These are phyloP conservation scores for Pisolithus microcarpus DNA, from an alignment of 768 basidiomycete species.

Conservation along the genomic window DNA sequence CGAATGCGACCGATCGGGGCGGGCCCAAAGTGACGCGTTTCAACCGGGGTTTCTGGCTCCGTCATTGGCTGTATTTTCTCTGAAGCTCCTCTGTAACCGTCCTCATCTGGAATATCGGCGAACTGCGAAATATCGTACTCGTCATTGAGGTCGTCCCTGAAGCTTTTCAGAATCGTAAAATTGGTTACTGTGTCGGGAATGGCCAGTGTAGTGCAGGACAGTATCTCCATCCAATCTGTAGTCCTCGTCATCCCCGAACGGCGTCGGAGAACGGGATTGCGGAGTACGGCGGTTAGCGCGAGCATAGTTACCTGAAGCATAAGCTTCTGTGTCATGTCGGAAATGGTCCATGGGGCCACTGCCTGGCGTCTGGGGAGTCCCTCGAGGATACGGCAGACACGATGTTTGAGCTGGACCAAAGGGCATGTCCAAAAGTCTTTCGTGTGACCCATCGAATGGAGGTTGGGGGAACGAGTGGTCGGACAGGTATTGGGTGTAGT, in stretches of 20 bases:
- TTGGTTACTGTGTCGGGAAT: constrained; percentile 17
- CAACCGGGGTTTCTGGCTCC: constrained; percentile 46
- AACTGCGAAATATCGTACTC: constrained; percentile 29
- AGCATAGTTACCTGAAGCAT: constrained; percentile 53
- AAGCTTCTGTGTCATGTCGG: constrained; percentile 59
- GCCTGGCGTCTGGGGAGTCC: constrained; percentile 29
- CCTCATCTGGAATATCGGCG: constrained; percentile 17
- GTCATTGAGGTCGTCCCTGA: constrained; percentile 7
- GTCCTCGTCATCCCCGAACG: constrained; percentile 66
- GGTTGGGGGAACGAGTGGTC: constrained; percentile 26
- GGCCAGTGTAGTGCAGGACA: constrained; percentile 48
- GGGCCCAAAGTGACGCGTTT: constrained; percentile 82
- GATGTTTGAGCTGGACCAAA: constrained; percentile 15
- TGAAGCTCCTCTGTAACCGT: constrained; percentile 13
- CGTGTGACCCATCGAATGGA: constrained; percentile 30
- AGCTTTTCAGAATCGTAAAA: constrained; percentile 21
- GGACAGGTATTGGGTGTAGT: constrained; percentile 22
- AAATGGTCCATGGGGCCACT: constrained; percentile 46
- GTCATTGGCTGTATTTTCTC: constrained; percentile 24
- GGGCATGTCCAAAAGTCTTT: constrained; percentile 17
- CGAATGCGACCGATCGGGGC: constrained; percentile 74
- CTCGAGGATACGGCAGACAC: constrained; percentile 5
- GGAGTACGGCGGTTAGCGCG: constrained; percentile 43
- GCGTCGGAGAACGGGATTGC: constrained; percentile 72
- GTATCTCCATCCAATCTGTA: constrained; percentile 53